A percentile compares a stretch with the other conserved stretches of the same genome.
Evolutionary conservation across 225 moss, liverwort and hornwort species (phyloP).

Genomic region (Marchantia polymorpha): DNA sequence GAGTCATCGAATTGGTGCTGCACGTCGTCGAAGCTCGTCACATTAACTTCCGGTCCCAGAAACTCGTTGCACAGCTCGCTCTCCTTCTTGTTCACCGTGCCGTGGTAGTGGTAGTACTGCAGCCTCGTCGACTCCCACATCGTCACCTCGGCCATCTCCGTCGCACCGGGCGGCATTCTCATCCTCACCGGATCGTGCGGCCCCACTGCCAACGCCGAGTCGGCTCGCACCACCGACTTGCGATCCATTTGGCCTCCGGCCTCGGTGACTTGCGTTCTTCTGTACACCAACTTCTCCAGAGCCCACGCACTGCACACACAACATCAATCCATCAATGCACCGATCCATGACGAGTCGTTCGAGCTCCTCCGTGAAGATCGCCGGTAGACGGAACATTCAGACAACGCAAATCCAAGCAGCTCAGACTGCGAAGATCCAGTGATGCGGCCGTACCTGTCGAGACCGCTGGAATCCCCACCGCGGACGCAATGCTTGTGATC

Average conservation of each 20-base stretch:
- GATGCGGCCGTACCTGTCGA: background rate
- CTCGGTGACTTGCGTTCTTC: background rate
- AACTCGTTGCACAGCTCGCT: conserved; percentile 28
- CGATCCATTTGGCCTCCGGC: background rate
- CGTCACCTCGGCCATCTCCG: background rate
- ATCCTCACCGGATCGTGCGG: conserved; percentile 20
- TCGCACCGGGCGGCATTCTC: background rate
- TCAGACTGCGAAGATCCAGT: no score
- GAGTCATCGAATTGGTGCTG: conserved; percentile 19
- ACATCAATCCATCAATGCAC: background rate
- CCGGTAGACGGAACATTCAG: background rate
- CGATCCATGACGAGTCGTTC: background rate
- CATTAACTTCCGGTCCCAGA: background rate
- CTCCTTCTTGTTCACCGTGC: conserved; percentile 2
- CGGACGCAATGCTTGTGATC: conserved; percentile 46
- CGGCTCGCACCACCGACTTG: conserved; percentile 32
- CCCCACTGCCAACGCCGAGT: conserved; percentile 22
- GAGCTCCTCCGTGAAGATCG: background rate
- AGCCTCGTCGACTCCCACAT: background rate
- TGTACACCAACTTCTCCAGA: conserved; percentile 31
- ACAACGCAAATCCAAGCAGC: background rate
- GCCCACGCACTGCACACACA: conserved; percentile 28
- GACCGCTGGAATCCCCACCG: background rate
- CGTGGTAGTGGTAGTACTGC: conserved; percentile 35
- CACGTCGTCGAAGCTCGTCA: conserved; percentile 1